Evolutionary conservation across 768 basidiomycete genomes (phyloP).

Genomic region (Trametes coccinea): DNA sequence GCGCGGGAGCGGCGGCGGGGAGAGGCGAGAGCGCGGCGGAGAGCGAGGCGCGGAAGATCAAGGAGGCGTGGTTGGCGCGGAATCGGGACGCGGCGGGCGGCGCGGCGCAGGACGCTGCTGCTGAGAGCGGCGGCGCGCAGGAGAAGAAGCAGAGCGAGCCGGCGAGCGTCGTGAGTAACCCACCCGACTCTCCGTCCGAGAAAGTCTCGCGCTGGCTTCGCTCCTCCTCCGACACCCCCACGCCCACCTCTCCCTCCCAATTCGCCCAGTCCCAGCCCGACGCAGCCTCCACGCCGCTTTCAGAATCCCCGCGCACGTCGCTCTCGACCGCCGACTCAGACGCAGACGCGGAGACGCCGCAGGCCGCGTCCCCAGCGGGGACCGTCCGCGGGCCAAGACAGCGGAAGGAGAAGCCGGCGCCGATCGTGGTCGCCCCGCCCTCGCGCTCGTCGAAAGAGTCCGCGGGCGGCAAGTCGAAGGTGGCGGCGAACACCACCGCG

Average conservation of each 20-base stretch:
- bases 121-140: background rate
- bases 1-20: background rate
- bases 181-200: slow-evolving; percentile 11
- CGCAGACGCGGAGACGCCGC: background rate
- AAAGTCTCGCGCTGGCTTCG: slow-evolving; percentile 21
- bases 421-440: slow-evolving; percentile 17
- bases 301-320: background rate
- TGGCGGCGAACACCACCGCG: too few species aligned
- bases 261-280: background rate
- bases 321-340: background rate
- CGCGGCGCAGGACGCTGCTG: too few species aligned
- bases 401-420: slow-evolving; percentile 23
- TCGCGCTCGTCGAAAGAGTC: slow-evolving; percentile 1
- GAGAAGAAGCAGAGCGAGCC: background rate
- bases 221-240: slow-evolving; percentile 1
- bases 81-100: background rate
- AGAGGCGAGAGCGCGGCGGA: background rate
- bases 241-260: background rate
- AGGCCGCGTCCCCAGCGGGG: slow-evolving; percentile 5
- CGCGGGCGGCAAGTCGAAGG: too few species aligned
- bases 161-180: background rate
- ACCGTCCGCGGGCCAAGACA: slow-evolving; percentile 6
- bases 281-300: background rate
- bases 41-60: slow-evolving; percentile 20
- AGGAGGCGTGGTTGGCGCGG: slow-evolving; percentile 24